Evolutionary conservation across 1,139 yeast species (phyloP).

Genomic region (Petasospora fabianii): DNA sequence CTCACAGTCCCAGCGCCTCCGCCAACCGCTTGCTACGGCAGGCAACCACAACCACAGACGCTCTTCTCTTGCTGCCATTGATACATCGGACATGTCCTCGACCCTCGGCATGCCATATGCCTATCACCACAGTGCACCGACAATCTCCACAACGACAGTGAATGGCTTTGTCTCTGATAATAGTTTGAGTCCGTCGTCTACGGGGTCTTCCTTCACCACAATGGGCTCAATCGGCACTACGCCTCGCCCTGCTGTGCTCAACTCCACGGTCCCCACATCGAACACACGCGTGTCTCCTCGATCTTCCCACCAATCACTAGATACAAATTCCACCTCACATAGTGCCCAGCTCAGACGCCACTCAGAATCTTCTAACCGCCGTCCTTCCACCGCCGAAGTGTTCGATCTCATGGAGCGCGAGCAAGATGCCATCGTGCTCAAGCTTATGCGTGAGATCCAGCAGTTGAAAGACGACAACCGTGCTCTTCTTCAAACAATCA

Average conservation of each 20-base stretch:
- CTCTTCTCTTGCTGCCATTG: conserved; percentile 17
- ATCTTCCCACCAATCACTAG: conserved; percentile 15
- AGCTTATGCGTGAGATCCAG: conserved; percentile 53
- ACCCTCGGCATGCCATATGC: conserved; percentile 23
- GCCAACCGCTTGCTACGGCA: conserved; percentile 6
- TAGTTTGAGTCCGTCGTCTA: conserved; percentile 4
- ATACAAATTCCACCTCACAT: conserved; percentile 10
- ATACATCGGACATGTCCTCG: conserved; percentile 16
- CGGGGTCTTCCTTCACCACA: conserved; percentile 1
- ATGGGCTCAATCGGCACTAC: conserved; percentile 1
- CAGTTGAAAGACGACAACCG: conserved; percentile 49
- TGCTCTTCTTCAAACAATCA: conserved; percentile 22
- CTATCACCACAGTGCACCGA: conserved; percentile 3
- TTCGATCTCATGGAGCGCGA: conserved; percentile 66
- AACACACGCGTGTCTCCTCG: conserved; percentile 21
- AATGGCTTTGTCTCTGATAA: conserved; percentile 3
- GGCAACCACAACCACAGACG: conserved; percentile 14
- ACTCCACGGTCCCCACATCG: conserved; percentile 9
- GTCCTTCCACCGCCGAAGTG: conserved; percentile 41
- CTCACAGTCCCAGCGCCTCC: conserved; percentile 11
- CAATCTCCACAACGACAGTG: background rate
- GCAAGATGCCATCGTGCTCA: conserved; percentile 63
- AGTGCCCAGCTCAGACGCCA: conserved; percentile 17
- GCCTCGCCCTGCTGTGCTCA: conserved; percentile 4
- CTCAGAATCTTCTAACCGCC: conserved; percentile 19